A percentile compares a stretch with the other conserved stretches of the same genome.
These are phyloP conservation scores for Incumbomyces delicatus DNA, from an alignment of 2,329 filamentous ascomycete genomes.

Conservation along the genomic window DNA sequence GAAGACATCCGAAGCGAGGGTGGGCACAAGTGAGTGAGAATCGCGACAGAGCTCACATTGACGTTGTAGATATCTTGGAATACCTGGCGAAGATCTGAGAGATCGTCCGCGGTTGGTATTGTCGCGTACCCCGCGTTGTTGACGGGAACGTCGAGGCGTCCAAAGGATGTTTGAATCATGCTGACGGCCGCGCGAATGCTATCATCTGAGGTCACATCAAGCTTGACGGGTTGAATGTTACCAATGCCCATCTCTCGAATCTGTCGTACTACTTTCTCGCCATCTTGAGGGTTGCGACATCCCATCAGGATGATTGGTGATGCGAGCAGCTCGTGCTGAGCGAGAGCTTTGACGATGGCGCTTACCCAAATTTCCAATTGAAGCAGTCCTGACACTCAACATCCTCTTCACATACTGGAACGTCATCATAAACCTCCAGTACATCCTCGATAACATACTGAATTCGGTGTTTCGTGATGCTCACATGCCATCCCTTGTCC, in stretches of 20 bases:
- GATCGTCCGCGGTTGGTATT: conserved; percentile 4
- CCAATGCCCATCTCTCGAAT: neutral
- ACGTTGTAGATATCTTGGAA: conserved; percentile 21
- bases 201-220: conserved; percentile 5
- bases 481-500: conserved; percentile 16
- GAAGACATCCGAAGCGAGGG: conserved; percentile 24
- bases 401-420: conserved; percentile 15
- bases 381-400: conserved; percentile 17
- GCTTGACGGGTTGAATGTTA: neutral
- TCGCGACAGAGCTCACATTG: conserved; percentile 37
- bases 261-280: conserved; percentile 2
- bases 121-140: conserved; percentile 22
- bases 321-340: neutral
- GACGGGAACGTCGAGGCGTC: conserved; percentile 25
- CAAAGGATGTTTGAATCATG: neutral
- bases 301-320: conserved; percentile 7
- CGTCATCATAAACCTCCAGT: conserved; percentile 14
- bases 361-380: conserved; percentile 14
- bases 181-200: conserved; percentile 2
- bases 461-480: conserved; percentile 16
- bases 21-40: conserved; percentile 24
- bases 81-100: conserved; percentile 6
- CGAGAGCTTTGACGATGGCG: conserved; percentile 10
- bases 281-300: conserved; percentile 5
- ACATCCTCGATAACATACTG: conserved; percentile 17